Percentiles rank a stretch among this genome's conserved stretches.
Conservation (phyloP, 805 yeast species). For the Teunomyces aglyptinius region DNA sequence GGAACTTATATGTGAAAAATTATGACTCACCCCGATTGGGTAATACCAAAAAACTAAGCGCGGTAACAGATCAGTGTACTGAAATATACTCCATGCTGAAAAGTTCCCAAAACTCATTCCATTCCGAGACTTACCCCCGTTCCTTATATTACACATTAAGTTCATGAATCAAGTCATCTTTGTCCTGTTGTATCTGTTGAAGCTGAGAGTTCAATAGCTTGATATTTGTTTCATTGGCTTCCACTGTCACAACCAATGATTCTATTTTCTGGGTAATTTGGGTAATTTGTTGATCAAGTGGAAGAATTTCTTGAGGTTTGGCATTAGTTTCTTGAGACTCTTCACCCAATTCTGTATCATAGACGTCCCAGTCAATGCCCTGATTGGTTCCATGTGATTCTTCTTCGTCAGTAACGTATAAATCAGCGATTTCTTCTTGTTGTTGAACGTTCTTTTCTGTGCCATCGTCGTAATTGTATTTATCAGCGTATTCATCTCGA, state of each 20-base stretch:
- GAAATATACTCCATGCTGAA: neutral
- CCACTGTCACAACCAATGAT: neutral
- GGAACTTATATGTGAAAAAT: slow-evolving; percentile 4
- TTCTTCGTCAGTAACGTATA: slow-evolving; percentile 6
- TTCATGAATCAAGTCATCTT: neutral
- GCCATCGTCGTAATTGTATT: slow-evolving; percentile 14
- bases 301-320: neutral
- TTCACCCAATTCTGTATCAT: slow-evolving; percentile 8
- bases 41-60: slow-evolving; percentile 11
- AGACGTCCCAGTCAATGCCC: slow-evolving; percentile 4
- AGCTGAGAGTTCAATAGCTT: slow-evolving; percentile 2
- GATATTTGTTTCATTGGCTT: neutral
- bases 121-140: neutral
- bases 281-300: neutral
- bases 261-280: neutral
- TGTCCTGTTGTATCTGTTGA: neutral
- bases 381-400: neutral
- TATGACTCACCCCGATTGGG: slow-evolving; percentile 11
- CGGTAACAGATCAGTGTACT: slow-evolving; percentile 12
- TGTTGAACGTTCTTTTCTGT: slow-evolving; percentile 4
- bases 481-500: slow-evolving; percentile 12
- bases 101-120: neutral
- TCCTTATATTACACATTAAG: neutral
- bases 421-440: slow-evolving; percentile 6
- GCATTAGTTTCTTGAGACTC: neutral